A percentile compares a stretch with the other conserved stretches of the same genome.
Evolutionary conservation across 2,329 filamentous ascomycete species (phyloP).

Genomic region (Ophiostoma quercus): DNA sequence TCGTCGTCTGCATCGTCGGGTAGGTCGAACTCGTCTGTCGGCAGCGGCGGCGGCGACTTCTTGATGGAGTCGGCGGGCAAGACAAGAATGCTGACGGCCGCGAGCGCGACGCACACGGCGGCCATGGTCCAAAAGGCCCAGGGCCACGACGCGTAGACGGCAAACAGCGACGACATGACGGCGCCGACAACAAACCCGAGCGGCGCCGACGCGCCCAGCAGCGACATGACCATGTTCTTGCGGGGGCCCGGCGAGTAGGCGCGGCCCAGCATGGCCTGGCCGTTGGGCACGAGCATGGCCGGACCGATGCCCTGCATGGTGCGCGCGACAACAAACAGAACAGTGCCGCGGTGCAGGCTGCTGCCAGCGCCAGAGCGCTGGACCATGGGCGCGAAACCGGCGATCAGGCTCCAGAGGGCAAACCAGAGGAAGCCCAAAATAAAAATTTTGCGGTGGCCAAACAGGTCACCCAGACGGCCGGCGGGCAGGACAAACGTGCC

Average conservation of each 20-base stretch:
- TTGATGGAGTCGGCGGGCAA: slow-evolving; percentile 27
- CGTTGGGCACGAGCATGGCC: slow-evolving; percentile 59
- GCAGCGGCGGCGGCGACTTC: not conserved
- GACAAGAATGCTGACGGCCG: slow-evolving; percentile 27
- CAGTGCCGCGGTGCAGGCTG: slow-evolving; percentile 25
- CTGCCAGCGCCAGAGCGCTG: slow-evolving; percentile 20
- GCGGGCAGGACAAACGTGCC: slow-evolving; percentile 55
- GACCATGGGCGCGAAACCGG: slow-evolving; percentile 38
- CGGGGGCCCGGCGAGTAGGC: slow-evolving; percentile 52
- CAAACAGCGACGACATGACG: slow-evolving; percentile 39
- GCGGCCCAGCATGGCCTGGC: slow-evolving; percentile 55
- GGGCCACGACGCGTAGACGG: slow-evolving; percentile 42
- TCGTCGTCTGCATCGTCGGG: slow-evolving; percentile 14
- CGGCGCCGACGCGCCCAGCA: slow-evolving; percentile 46
- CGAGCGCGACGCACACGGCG: slow-evolving; percentile 29
- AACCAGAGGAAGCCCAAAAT: slow-evolving; percentile 52
- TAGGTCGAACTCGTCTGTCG: not conserved
- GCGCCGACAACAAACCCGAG: slow-evolving; percentile 43
- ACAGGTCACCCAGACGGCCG: slow-evolving; percentile 53
- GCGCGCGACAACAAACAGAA: slow-evolving; percentile 30
- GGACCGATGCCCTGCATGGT: slow-evolving; percentile 47
- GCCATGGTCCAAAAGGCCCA: slow-evolving; percentile 42
- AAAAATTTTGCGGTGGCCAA: slow-evolving; percentile 53
- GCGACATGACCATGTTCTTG: slow-evolving; percentile 56
- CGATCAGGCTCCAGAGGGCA: slow-evolving; percentile 47